Conservation (phyloP, 1,139 yeast genomes). For the Yamadazyma pseudoaaseri region DNA sequence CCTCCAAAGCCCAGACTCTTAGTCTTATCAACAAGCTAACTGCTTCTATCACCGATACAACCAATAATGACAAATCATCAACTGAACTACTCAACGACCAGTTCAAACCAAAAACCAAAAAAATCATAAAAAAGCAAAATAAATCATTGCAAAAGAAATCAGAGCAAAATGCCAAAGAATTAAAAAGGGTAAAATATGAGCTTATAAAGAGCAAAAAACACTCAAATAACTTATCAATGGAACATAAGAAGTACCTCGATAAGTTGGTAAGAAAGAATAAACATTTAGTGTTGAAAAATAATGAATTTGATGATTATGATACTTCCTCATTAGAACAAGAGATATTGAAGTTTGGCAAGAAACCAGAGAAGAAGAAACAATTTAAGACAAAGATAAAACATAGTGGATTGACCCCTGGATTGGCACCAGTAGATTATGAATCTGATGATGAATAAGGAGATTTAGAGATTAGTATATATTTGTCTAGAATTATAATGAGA, state of each 20-base stretch:
- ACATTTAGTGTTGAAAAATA: conserved; percentile 10
- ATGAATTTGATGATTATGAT: conserved; percentile 9
- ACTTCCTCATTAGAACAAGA: conserved; percentile 13
- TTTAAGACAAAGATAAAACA: conserved; percentile 46
- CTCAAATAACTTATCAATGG: conserved; percentile 33
- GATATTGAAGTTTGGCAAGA: conserved; percentile 14
- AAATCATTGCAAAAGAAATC: conserved; percentile 24
- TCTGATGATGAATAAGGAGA: conserved; percentile 32
- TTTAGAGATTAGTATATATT: background rate
- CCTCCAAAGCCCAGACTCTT: conserved; percentile 9
- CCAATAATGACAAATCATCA: conserved; percentile 10
- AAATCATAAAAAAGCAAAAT: conserved; percentile 27
- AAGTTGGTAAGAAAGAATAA: conserved; percentile 52
- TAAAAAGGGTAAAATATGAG: conserved; percentile 51
- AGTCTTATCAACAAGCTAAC: conserved; percentile 10
- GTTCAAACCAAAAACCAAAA: conserved; percentile 17
- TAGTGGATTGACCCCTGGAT: conserved; percentile 86
- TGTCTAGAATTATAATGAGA: background rate
- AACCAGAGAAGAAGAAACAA: conserved; percentile 32
- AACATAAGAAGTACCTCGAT: conserved; percentile 49
- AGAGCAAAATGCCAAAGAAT: conserved; percentile 39
- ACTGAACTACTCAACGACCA: conserved; percentile 41
- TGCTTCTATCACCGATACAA: conserved; percentile 3
- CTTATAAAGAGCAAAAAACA: conserved; percentile 42
- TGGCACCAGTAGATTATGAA: conserved; percentile 81